Conservation (phyloP, 148 eudicot species). For the Rhododendron griersonianum region DNA sequence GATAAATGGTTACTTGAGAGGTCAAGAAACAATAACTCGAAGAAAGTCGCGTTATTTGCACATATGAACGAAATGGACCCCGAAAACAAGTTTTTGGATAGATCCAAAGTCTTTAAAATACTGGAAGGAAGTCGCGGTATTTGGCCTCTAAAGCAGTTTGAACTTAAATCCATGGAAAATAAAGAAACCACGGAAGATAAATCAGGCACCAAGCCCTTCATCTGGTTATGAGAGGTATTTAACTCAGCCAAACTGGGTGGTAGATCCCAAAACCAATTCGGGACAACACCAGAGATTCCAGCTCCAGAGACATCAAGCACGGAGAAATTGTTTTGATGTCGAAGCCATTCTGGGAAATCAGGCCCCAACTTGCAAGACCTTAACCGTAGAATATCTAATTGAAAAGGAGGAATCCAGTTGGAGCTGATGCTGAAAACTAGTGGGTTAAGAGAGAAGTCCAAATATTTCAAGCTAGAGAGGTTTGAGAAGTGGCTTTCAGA, state of each 20-base stretch:
- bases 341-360: no score
- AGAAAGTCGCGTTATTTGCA: neutral
- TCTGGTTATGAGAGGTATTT: constrained; percentile 14
- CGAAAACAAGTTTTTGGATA: neutral
- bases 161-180: constrained; percentile 12
- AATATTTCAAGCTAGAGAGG: no score
- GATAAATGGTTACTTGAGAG: constrained; percentile 6
- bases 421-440: no score
- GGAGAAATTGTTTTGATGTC: no score
- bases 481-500: no score
- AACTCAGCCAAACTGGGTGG: neutral
- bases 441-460: neutral
- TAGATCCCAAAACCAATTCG: no score
- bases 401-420: no score
- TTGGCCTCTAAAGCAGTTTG: constrained; percentile 3
- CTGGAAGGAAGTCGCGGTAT: constrained; percentile 2
- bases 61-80: neutral
- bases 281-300: no score
- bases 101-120: neutral
- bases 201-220: constrained; percentile 6
- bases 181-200: neutral
- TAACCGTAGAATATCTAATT: no score
- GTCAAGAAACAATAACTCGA: neutral
- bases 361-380: no score
- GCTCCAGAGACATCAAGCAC: no score